Base-by-base conservation (phyloP, 2,329 filamentous ascomycete species). In the Trichoderma breve region DNA sequence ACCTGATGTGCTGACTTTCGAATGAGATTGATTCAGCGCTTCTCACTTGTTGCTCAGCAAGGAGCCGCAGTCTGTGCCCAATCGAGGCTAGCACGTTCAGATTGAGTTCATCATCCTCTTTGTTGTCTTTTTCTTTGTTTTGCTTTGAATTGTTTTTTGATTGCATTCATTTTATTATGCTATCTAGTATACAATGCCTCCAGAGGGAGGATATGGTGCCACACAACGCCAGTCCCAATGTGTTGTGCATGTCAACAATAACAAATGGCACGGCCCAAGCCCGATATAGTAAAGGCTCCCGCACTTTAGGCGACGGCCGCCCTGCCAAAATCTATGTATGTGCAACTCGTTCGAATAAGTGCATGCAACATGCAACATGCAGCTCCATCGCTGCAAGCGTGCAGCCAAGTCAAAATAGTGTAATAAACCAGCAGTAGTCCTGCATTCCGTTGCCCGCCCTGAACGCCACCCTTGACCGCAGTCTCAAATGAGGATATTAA, bases 151-250 rank as follows among this genome's bases (percentile, higher is more conserved):
- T 61, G 30, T 15, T 21, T 43, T 53, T 51, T 18, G 6, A 26
- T 36, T 18, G 32, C 2, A 51, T 11, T 21, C n/a, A 12, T 21
- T 34, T 11, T 62, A 34, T 61, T 69, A 47, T 34, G 53, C 12
- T 60, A 39, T 4, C 18, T 18, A 61, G 21, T 47, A 66, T 55
- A 15, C 60, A 43, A 36, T 51, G 28, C 66, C 66, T 62, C 51
- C 18, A 58, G 57, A 70, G 57, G 36, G 66, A 69, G 47, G 47
- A 61, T n/a, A 24, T 51, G 15, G 55, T 34, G 36, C 57, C 66
- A 36, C 55, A 62, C 32, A 70, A 70, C 66, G 66, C 66, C 66
- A 24, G 51, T 53, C 66, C 66, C 66, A 62, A 34, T 60, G 55
- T 68, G 55, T 68, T 43, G 24, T 21, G 21, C 65, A 43, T 26